phyloP scores from a whole-genome alignment of 768 basidiomycete genomes.

The Cytidiella melzeri region DNA sequence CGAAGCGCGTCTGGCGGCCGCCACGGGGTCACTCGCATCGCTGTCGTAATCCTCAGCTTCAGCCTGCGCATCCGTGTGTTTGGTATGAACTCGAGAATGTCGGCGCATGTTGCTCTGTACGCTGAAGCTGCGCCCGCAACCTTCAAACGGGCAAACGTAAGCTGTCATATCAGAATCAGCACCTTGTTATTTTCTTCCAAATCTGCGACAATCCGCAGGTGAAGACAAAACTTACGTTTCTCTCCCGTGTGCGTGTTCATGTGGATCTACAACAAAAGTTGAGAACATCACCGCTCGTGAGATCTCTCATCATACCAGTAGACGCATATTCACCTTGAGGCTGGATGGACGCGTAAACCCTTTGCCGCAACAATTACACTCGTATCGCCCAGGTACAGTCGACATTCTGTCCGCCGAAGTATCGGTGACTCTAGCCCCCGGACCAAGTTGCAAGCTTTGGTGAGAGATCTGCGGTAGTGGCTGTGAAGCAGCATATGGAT shows the following conservation, averaged over 20 bases:
- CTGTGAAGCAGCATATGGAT: constrained; percentile 31
- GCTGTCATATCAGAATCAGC: constrained; percentile 37
- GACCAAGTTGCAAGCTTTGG: constrained; percentile 19
- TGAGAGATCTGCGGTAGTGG: constrained; percentile 40
- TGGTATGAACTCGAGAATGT: constrained; percentile 68
- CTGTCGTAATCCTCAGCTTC: constrained; percentile 23
- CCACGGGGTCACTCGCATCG: constrained; percentile 36
- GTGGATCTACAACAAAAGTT: constrained; percentile 50
- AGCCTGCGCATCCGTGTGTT: constrained; percentile 16
- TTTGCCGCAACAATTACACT: constrained; percentile 75
- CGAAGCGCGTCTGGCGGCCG: constrained; percentile 3
- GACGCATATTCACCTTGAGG: constrained; percentile 48
- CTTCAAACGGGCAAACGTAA: constrained; percentile 66
- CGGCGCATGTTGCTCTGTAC: constrained; percentile 88
- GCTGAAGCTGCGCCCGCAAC: constrained; percentile 77
- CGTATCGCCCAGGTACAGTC: constrained; percentile 51
- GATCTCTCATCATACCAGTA: constrained; percentile 5
- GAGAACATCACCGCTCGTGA: constrained; percentile 5
- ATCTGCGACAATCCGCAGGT: constrained; percentile 1
- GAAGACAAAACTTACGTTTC: constrained; percentile 53
- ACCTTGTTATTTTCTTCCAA: too few species aligned
- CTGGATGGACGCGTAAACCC: constrained; percentile 80
- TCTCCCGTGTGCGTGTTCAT: constrained; percentile 81
- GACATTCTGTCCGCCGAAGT: constrained; percentile 16
- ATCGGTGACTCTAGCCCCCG: constrained; percentile 11